A percentile compares a stretch with the other conserved stretches of the same genome.
phyloP scores from a whole-genome alignment of 345 rosid genomes.

The Firmiana major region DNA sequence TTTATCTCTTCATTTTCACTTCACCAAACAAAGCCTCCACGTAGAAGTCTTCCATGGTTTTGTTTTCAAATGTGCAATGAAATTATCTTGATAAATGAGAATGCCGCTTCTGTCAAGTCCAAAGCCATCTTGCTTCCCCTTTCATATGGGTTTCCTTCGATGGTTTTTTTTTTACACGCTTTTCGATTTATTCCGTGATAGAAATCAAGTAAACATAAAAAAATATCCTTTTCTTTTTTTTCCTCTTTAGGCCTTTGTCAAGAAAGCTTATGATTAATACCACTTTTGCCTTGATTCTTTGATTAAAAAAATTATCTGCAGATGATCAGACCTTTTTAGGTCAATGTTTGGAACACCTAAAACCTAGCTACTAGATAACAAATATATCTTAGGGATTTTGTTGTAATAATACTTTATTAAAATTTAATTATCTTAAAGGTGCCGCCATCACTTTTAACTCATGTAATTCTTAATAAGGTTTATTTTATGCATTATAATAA shows the following conservation, averaged over 20 bases:
- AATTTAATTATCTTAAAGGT: too few relatives aligned
- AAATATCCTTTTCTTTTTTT: not conserved
- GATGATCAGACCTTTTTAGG: not conserved
- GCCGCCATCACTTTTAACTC: too few relatives aligned
- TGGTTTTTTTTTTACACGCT: not conserved
- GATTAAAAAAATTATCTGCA: not conserved
- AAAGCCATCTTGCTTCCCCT: not conserved
- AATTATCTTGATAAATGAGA: not conserved
- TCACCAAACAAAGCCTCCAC: too few relatives aligned
- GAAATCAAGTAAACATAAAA: not conserved
- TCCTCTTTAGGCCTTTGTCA: not conserved
- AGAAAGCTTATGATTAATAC: not conserved
- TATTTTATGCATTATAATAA: too few relatives aligned
- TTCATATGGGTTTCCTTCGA: not conserved
- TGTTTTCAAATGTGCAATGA: conserved; percentile 25
- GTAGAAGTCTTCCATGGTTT: conserved; percentile 11
- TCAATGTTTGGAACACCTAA: not conserved
- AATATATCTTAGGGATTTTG: not conserved
- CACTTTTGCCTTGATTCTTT: not conserved
- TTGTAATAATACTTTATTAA: too few relatives aligned
- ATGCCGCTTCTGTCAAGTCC: not conserved
- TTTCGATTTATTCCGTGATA: not conserved
- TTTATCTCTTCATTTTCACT: too few relatives aligned
- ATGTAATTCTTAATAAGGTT: too few relatives aligned
- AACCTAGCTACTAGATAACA: not conserved